Evolutionary conservation across 768 basidiomycete species (phyloP).

Genomic region (Tulasnella sp.): DNA sequence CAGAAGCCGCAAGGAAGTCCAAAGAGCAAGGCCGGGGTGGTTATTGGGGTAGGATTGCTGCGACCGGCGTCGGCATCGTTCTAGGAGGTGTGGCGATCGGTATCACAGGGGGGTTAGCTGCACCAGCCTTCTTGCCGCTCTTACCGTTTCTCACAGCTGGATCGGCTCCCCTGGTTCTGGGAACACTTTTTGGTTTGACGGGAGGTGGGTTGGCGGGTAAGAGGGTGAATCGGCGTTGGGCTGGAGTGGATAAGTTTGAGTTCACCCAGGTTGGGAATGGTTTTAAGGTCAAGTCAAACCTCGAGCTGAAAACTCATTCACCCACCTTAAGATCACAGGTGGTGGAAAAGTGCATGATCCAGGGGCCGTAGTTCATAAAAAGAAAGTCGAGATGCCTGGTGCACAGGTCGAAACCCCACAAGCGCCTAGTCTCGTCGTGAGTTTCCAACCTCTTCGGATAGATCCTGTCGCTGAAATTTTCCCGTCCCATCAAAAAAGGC

Average conservation of each 20-base stretch:
- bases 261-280: constrained; percentile 29
- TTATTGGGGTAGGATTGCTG: constrained; percentile 26
- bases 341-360: constrained; percentile 22
- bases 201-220: constrained; percentile 32
- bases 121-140: constrained; percentile 32
- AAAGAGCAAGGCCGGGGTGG: constrained; percentile 33
- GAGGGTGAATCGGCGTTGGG: constrained; percentile 30
- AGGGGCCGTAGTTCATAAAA: background rate
- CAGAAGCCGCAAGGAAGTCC: constrained; percentile 25
- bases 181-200: constrained; percentile 32
- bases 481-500: constrained; percentile 19
- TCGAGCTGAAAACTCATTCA: too few relatives aligned
- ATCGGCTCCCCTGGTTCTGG: constrained; percentile 30
- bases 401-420: background rate
- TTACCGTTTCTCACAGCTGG: constrained; percentile 28
- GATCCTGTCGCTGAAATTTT: background rate
- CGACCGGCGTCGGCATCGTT: constrained; percentile 31
- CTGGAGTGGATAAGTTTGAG: constrained; percentile 32
- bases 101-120: constrained; percentile 33
- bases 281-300: too few relatives aligned
- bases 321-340: constrained; percentile 24
- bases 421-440: constrained; percentile 16
- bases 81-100: constrained; percentile 31
- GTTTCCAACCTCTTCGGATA: background rate
- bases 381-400: constrained; percentile 15